A percentile compares a stretch with the other conserved stretches of the same genome.
Evolutionary conservation across 768 basidiomycete species (phyloP).

Genomic region (Tephrocybe rancida): DNA sequence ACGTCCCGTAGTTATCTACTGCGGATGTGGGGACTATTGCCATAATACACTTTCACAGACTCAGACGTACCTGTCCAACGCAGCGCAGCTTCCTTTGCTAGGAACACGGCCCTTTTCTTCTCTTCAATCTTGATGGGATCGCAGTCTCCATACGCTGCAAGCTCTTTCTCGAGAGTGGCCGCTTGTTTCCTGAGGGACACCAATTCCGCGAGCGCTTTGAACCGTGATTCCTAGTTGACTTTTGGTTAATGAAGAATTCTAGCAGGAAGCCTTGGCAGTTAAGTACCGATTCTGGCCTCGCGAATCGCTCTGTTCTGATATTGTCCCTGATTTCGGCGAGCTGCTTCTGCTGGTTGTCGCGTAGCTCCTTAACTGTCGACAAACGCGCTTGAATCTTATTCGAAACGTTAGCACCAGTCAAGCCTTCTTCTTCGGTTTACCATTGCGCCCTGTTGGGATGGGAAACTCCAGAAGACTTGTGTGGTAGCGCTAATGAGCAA

Average conservation of each 20-base stretch:
- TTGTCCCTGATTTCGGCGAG: conserved; percentile 47
- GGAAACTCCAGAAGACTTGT: conserved; percentile 94
- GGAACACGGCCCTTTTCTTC: conserved; percentile 66
- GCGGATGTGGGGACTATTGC: background rate
- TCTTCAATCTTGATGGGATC: conserved; percentile 84
- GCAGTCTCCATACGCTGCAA: conserved; percentile 78
- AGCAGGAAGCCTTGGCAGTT: conserved; percentile 18
- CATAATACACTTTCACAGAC: background rate
- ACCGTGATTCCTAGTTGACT: conserved; percentile 54
- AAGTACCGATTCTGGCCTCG: conserved; percentile 67
- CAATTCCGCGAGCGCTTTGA: conserved; percentile 52
- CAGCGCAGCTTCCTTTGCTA: conserved; percentile 82
- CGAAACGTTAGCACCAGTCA: too few species aligned
- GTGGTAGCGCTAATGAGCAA: background rate
- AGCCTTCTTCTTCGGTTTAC: too few species aligned
- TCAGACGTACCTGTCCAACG: conserved; percentile 83
- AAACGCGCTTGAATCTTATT: conserved; percentile 63
- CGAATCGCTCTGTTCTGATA: conserved; percentile 52
- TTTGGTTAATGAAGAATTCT: conserved; percentile 5
- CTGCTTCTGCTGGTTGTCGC: conserved; percentile 43
- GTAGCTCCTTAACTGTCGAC: conserved; percentile 48
- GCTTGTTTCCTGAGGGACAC: conserved; percentile 50
- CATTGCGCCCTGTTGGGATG: conserved; percentile 81
- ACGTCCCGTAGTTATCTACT: conserved; percentile 70
- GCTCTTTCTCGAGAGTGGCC: conserved; percentile 60